phyloP scores from a whole-genome alignment of 1,284 basidiomycete species.

The Clitocybe nebularis region DNA sequence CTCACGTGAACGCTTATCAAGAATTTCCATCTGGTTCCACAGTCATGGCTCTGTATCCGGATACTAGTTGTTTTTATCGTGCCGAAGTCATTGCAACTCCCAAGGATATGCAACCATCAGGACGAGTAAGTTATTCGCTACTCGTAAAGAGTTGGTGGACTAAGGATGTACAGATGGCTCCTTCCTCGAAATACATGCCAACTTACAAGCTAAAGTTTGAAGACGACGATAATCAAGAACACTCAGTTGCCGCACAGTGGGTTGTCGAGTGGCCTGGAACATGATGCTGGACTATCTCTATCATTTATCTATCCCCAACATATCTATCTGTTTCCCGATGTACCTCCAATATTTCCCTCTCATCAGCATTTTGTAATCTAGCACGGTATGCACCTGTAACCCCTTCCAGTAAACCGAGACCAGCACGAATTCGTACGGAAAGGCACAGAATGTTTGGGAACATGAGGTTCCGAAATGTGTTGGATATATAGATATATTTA shows the following conservation, averaged over 20 bases:
- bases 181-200: constrained; percentile 41
- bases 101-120: constrained; percentile 45
- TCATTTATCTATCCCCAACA: constrained; percentile 4
- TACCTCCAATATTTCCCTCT: too few relatives aligned
- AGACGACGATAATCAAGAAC: constrained; percentile 78
- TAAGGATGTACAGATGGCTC: constrained; percentile 23
- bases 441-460: too few relatives aligned
- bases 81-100: constrained; percentile 73
- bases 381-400: too few relatives aligned
- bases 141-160: constrained; percentile 7
- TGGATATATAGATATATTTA: background rate
- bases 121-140: constrained; percentile 41
- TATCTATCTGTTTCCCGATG: too few relatives aligned
- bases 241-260: constrained; percentile 64
- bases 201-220: constrained; percentile 77
- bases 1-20: constrained; percentile 65
- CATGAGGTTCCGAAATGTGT: too few relatives aligned
- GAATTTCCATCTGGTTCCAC: constrained; percentile 67
- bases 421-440: too few relatives aligned
- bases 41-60: constrained; percentile 80
- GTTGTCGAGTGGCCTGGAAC: constrained; percentile 70
- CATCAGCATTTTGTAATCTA: too few relatives aligned
- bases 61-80: constrained; percentile 83
- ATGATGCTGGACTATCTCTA: constrained; percentile 10
- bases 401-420: too few relatives aligned